Evolutionary conservation across 2,329 filamentous ascomycete species (phyloP).

Genomic region (Trichoderma sp.): DNA sequence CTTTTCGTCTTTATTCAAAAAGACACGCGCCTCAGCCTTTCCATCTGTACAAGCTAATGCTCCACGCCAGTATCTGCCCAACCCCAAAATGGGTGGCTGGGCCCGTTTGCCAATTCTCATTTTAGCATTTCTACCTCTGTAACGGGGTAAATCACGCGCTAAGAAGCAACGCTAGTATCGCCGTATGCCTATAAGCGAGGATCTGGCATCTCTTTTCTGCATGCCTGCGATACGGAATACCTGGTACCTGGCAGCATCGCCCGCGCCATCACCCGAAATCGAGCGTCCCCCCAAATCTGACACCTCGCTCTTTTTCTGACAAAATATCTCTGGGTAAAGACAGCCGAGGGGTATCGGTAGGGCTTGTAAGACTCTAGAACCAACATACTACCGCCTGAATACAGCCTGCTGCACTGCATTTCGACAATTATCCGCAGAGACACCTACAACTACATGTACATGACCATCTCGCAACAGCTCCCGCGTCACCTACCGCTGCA

Average conservation of each 20-base stretch:
- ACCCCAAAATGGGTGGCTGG: slow-evolving; percentile 22
- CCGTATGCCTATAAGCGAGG: slow-evolving; percentile 5
- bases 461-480: neutral
- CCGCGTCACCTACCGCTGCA: slow-evolving; percentile 8
- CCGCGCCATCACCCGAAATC: neutral
- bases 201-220: neutral
- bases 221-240: neutral
- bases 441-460: neutral
- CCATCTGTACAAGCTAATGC: neutral
- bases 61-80: neutral
- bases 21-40: neutral
- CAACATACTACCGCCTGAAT: neutral
- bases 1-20: neutral
- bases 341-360: neutral
- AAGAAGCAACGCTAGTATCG: neutral
- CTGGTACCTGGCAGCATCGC: slow-evolving; percentile 16
- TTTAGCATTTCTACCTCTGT: neutral
- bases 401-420: neutral
- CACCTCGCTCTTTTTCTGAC: neutral
- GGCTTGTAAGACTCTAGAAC: neutral
- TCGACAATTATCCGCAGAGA: neutral
- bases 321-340: neutral
- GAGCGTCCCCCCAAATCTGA: neutral
- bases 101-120: neutral
- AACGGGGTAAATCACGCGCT: slow-evolving; percentile 1